Evolutionary conservation across 805 yeast genomes (phyloP), one percentile per base, ranked within the genome.

Genomic region (Cyberlindnera galapagoensis): DNA sequence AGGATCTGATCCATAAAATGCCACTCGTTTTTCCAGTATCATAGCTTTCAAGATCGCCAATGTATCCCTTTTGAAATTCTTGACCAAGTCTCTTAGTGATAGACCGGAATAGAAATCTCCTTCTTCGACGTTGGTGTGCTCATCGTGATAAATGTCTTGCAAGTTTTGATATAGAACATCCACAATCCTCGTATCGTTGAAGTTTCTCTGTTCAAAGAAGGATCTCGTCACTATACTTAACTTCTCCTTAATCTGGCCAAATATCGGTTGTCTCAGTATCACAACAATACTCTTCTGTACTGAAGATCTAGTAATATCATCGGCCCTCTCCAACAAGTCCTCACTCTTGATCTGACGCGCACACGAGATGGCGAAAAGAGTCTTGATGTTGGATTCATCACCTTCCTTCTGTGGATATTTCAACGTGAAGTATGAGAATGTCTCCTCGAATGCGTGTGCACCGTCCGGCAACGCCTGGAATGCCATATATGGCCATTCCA

Each of bases 381-480:
- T 92, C 1, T 74, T 69, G 19, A 66, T 67, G 24, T 43, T 35
- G 46, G 54, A 61, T 17, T 19, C 24, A 13, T 28, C n/a, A 42
- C 51, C 13, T 2, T 22, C 17, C 11, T 23, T 21, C 6, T 71
- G 54, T 19, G 53, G 52, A 51, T 76, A 83, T 6, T 81, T 69
- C 26, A 90, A 61, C 16, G 95, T 88, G 59, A 90, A 90, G 52
- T 85, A 85, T 16, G 95, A 80, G 51, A 88, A 86, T 1, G 95
- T 87, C 56, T 92, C 97, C 52, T 87, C 94, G 52, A 79, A 90
- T 15, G 88, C 68, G 55, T 92, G 98, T 3, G 94, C 80, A 5
- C 97, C 97, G 58, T 92, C 98, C 0, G 98, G 97, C 15, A 92
- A 62, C 2, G 96, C 94, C 53, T 88, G 97, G 51, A 92, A 92